phyloP scores from a whole-genome alignment of 1,139 yeast genomes.

The Nakaseomyces glabratus region DNA sequence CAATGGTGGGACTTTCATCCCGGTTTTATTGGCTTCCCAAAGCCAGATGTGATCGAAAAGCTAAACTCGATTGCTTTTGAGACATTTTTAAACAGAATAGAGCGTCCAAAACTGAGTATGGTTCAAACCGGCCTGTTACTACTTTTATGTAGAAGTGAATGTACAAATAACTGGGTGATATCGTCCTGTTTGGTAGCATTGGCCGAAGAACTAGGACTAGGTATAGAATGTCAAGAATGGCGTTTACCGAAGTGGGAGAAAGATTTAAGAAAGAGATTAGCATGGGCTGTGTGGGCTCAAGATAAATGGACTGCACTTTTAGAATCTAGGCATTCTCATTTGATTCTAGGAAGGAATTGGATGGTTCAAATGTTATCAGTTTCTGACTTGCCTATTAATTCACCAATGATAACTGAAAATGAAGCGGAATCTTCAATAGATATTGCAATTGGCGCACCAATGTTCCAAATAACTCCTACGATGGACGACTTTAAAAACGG shows the following conservation, averaged over 20 bases:
- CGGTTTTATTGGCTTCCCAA: conserved; percentile 48
- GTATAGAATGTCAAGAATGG: conserved; percentile 81
- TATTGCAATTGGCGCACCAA: conserved; percentile 12
- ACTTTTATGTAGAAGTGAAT: conserved; percentile 53
- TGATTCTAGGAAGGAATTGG: conserved; percentile 58
- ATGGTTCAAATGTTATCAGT: conserved; percentile 51
- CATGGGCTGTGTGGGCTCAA: conserved; percentile 89
- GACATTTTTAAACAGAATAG: conserved; percentile 49
- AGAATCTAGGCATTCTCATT: conserved; percentile 75
- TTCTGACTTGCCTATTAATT: conserved; percentile 63
- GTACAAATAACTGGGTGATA: conserved; percentile 60
- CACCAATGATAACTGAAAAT: conserved; percentile 21
- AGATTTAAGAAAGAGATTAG: conserved; percentile 69
- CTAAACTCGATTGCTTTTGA: conserved; percentile 50
- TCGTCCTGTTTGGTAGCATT: conserved; percentile 80
- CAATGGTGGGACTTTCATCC: conserved; percentile 86
- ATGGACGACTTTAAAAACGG: conserved; percentile 64
- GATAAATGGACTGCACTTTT: conserved; percentile 79
- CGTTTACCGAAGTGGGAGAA: conserved; percentile 89
- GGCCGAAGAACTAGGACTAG: conserved; percentile 79
- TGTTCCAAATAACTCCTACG: conserved; percentile 26
- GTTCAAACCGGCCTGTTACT: conserved; percentile 70
- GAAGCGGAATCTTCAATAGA: conserved; percentile 2
- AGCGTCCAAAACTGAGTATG: conserved; percentile 68
- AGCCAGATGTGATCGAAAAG: conserved; percentile 53